Conservation (phyloP, 163 green algal species). For the Chlorella variabilis region DNA sequence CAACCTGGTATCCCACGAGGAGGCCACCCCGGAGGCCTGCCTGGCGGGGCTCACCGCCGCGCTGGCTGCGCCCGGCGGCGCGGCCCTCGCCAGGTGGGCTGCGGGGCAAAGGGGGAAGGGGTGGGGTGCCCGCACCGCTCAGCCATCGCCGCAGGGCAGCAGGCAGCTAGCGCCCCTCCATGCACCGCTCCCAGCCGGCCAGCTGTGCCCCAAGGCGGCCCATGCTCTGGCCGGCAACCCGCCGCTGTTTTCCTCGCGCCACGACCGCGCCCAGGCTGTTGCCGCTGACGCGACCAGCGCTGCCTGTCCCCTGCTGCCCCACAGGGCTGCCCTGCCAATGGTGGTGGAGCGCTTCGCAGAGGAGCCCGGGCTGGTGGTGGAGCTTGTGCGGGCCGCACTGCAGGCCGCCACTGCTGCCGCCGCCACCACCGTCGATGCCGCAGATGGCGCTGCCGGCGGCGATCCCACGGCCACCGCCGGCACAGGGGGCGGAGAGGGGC, state of each 20-base stretch:
- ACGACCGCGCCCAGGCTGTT: too few relatives aligned
- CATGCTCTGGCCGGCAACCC: too few relatives aligned
- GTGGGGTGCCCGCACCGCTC: too few relatives aligned
- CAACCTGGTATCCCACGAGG: slow-evolving; percentile 35
- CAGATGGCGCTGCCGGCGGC: not conserved
- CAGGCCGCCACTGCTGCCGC: not conserved
- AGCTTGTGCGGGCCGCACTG: slow-evolving; percentile 20
- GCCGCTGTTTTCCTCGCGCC: too few relatives aligned
- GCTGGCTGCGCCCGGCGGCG: slow-evolving; percentile 17
- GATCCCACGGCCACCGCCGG: too few relatives aligned
- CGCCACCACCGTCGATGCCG: too few relatives aligned
- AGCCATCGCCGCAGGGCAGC: too few relatives aligned
- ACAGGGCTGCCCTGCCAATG: slow-evolving; percentile 22
- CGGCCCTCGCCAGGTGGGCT: slow-evolving; percentile 6
- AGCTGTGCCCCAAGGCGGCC: too few relatives aligned
- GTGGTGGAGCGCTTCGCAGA: slow-evolving; percentile 36
- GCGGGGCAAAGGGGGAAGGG: too few relatives aligned
- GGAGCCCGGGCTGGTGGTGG: slow-evolving; percentile 12
- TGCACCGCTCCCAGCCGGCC: too few relatives aligned
- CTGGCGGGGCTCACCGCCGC: slow-evolving; percentile 21
- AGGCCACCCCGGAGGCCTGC: slow-evolving; percentile 27
- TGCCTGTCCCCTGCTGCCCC: not conserved
- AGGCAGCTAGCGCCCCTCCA: too few relatives aligned
- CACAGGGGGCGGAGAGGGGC: not conserved
- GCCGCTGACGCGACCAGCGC: too few relatives aligned